Base-by-base conservation (phyloP, 495 filamentous ascomycete genomes). In the Neurospora sp. region DNA sequence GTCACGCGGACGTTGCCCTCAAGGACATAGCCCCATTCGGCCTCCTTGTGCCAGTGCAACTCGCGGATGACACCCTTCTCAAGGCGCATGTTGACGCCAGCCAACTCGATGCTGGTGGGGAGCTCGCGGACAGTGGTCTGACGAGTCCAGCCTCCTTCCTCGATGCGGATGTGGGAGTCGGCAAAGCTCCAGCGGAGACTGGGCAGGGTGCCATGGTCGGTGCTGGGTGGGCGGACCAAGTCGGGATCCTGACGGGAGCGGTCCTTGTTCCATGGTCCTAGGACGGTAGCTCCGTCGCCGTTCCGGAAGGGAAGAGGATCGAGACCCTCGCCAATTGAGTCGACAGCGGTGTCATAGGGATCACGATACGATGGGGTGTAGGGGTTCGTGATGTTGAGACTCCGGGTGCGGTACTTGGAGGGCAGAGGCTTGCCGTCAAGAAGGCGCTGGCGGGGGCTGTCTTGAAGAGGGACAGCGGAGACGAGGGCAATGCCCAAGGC, bases 31-130 rank as follows among this genome's bases (percentile, higher is more conserved):
- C 87, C 90, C 90, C 89, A 92, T 75, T 92, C 90, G 39, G 89
- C 90, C 76, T 91, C 88, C 62, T 88, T 90, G 81, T 92, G 90
- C 90, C 90, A 92, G 76, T 92, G 90, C 18, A 92, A 80, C 76
- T 92, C 90, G 9, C 90, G 89, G 76, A 91, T 91, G n/a, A 88
- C 90, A 42, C 89, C 89, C 70, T 85, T 76, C 46, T 89, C 89
- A 1, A 92, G 86, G 18, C 90, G 87, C 90, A 91, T 91, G 76
- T 92, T 90, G 71, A 91, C 90, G 69, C 87, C 86, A 8, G 90
- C 90, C 38, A 92, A 83, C 72, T 91, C 88, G 12, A 85, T 82
- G 75, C 89, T 90, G 16, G 86, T 83, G 7, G 84, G 83, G 1
- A 91, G 79, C 77, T 91, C 90, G 20, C 87, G 85, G 70, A 89